Conservation (phyloP, 2,329 filamentous ascomycete genomes). For the Xenosphaeropsis pyriputrescens region DNA sequence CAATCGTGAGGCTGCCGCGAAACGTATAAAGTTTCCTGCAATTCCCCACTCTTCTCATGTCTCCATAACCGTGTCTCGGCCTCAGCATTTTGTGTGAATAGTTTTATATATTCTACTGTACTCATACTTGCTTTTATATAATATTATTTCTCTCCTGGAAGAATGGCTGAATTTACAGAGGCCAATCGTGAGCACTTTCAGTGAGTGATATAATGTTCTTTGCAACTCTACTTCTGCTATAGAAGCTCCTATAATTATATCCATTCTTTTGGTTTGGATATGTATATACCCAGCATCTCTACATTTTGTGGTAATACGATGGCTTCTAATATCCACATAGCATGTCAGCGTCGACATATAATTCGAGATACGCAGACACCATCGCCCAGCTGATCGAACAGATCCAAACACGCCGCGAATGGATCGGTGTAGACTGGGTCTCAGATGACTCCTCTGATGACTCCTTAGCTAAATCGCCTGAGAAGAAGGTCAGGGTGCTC, state of each 20-base stretch:
- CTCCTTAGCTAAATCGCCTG: conserved; percentile 7
- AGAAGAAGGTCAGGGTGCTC: conserved; percentile 35
- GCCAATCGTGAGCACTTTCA: conserved; percentile 23
- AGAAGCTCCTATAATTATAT: not conserved
- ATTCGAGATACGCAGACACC: conserved; percentile 37
- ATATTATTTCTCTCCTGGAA: not conserved
- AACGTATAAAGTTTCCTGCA: no score
- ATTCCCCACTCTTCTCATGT: no score
- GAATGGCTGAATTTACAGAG: conserved; percentile 18
- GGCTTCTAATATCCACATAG: conserved; percentile 2
- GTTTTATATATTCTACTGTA: not conserved
- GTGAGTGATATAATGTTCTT: conserved; percentile 14
- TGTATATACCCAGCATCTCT: not conserved
- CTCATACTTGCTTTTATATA: no score
- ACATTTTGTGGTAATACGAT: not conserved
- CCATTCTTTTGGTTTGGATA: not conserved
- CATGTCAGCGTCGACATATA: conserved; percentile 34
- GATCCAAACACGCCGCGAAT: conserved; percentile 36
- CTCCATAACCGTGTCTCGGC: no score
- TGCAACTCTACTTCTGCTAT: not conserved
- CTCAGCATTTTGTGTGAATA: no score
- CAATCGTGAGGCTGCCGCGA: no score
- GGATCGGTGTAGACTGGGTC: conserved; percentile 45
- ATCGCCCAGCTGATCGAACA: conserved; percentile 36
- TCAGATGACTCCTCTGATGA: conserved; percentile 21